Evolutionary conservation across 129 eudicot species (phyloP).

Genomic region (Chrysanthemum lavandulifolium): DNA sequence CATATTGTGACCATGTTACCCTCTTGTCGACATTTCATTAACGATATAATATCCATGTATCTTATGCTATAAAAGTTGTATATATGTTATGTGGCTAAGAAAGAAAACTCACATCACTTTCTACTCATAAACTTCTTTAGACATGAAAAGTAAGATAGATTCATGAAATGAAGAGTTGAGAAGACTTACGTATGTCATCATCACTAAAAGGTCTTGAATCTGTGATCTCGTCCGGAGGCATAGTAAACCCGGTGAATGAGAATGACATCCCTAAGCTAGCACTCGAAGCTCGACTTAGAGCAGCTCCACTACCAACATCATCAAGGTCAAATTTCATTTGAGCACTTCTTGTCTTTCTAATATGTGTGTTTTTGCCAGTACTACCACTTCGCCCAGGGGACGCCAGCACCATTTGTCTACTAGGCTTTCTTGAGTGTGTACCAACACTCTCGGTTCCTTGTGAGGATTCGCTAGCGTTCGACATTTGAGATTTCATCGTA

Average conservation of each 20-base stretch:
- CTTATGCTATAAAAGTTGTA: not conserved
- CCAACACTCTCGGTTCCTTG: slow-evolving; percentile 28
- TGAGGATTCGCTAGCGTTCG: slow-evolving; percentile 30
- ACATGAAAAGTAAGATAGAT: not conserved
- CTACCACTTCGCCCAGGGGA: slow-evolving; percentile 57
- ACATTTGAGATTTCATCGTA: slow-evolving; percentile 40
- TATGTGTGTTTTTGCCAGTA: slow-evolving; percentile 57
- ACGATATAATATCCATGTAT: not conserved
- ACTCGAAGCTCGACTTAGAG: slow-evolving; percentile 85
- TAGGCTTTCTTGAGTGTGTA: slow-evolving; percentile 62
- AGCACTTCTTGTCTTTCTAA: slow-evolving; percentile 74
- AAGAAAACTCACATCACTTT: slow-evolving; percentile 15
- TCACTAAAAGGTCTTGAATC: slow-evolving; percentile 47
- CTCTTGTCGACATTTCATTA: not conserved
- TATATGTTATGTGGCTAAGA: not conserved
- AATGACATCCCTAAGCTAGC: slow-evolving; percentile 69
- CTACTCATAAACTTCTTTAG: slow-evolving; percentile 1
- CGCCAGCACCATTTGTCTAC: slow-evolving; percentile 46
- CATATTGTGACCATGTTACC: not conserved
- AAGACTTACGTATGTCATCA: slow-evolving; percentile 43
- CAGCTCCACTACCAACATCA: slow-evolving; percentile 75
- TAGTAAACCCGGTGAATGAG: slow-evolving; percentile 43
- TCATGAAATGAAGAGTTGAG: not conserved
- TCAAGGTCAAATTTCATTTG: slow-evolving; percentile 68
- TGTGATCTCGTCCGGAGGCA: slow-evolving; percentile 40